Evolutionary conservation across 306 rosid genomes (phyloP), one percentile per base, ranked within the genome.

Genomic region (Glycine tomentella): DNA sequence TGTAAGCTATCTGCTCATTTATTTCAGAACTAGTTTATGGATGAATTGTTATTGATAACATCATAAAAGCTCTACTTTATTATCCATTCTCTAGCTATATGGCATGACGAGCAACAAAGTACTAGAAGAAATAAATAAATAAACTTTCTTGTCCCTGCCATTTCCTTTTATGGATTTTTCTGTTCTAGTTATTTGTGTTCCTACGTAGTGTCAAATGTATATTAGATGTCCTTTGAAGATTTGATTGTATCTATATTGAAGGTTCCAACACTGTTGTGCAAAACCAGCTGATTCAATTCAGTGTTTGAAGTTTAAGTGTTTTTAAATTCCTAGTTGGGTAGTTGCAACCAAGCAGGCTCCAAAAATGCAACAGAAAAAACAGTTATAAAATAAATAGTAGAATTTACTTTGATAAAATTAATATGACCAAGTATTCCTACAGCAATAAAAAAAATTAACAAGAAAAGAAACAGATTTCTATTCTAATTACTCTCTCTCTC

Each of bases 11-110:
- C 1, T 45, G 36, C 15, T 69, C 51, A 14, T 8, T 52, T 73
- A 13, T 42, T 74, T 68, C 49, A 8, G 56, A 69, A 71, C 42
- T 50, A 38, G 44, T n/a, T 56, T 58, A 55, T 52, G 16, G 75
- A 65, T 52, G 49, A 36, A 64, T 64, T 68, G 50, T 53, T 15
- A 53, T 73, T 33, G 53, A 11, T 36, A 59, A 58, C 31, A 25
- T 52, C 17, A 63, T 12, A 63, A 33, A 12, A 63, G 20, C 16
- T 7, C 44, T 73, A 11, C 7, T 59, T 72, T 56, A 44, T 83
- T 44, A 62, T 69, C 44, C 57, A 44, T 70, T 59, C 33, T 61
- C 63, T 45, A 16, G 48, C 48, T 44, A 15, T 16, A 64, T 58
- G 74, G 40, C 51, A 20, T 51, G 72, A 63, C 2, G 44, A 51